Conservation (phyloP, 257 asterid species). For the Solanum gandarillasii region DNA sequence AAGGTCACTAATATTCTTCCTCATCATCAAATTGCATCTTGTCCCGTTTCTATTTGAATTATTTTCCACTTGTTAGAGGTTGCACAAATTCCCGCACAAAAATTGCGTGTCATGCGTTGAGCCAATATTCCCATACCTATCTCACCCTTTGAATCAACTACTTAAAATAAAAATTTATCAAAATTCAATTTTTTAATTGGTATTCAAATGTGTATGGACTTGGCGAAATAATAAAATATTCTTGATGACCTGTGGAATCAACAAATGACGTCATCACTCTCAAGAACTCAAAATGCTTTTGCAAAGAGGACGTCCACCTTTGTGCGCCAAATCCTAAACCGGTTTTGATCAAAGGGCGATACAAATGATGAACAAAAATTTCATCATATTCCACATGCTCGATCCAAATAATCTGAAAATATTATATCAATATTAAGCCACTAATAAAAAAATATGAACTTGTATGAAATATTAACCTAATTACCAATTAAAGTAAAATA, state of each 20-base stretch:
- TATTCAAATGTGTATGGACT: not conserved
- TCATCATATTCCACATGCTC: slow-evolving; percentile 69
- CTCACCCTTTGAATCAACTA: slow-evolving; percentile 42
- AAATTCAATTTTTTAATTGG: not conserved
- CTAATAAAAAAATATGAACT: not conserved
- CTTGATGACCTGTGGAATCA: slow-evolving; percentile 24
- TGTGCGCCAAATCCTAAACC: slow-evolving; percentile 74
- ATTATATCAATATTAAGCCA: not conserved
- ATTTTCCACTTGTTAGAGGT: slow-evolving; percentile 60
- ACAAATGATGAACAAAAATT: slow-evolving; percentile 30
- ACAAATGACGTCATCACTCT: slow-evolving; percentile 26
- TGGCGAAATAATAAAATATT: slow-evolving; percentile 19
- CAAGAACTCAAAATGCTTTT: slow-evolving; percentile 45
- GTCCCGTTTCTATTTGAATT: slow-evolving; percentile 30
- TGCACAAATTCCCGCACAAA: slow-evolving; percentile 54
- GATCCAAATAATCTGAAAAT: slow-evolving; percentile 62
- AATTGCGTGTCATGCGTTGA: slow-evolving; percentile 61
- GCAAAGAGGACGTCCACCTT: slow-evolving; percentile 52
- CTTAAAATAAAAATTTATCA: not conserved
- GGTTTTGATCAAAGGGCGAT: slow-evolving; percentile 46
- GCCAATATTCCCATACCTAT: slow-evolving; percentile 50
- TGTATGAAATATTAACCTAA: not conserved
- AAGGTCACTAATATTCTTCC: slow-evolving; percentile 18
- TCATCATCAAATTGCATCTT: slow-evolving; percentile 37
- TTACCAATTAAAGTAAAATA: not conserved